Evolutionary conservation across 2,329 filamentous ascomycete species (phyloP), one percentile per base, ranked within the genome.

Genomic region (Alternaria conjuncta): DNA sequence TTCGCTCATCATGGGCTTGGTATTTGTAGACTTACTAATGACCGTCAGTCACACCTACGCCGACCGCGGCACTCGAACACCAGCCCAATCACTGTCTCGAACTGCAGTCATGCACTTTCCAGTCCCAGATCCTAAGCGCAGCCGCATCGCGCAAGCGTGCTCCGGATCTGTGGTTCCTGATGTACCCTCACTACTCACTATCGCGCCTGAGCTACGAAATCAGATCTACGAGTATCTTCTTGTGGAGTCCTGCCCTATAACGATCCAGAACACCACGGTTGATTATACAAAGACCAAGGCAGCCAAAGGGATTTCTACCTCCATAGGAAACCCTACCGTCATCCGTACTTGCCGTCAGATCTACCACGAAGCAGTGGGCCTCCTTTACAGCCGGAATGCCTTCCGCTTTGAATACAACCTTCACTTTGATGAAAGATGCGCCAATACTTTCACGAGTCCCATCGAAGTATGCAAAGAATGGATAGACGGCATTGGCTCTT

Each of bases 1-100:
- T 10, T 18, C 4, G 8, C 9, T 41, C 36, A 18, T 18, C 0
- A 10, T 1, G 36, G 36, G 2, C 11, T 9, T 41, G 0, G 9
- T 18, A 3, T 3, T 3, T 3, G 15, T n/a, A 3, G n/a, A 41
- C 8, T 41, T 41, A 18, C 36, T 41, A 41, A 41, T 6, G 4
- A 18, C n/a, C 1, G n/a, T 5, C 9, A 41, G 36, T 41, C n/a
- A 9, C 36, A 41, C 15, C 15, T 41, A 41, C 15, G 7, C 2
- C 30, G 6, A 32, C 5, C 5, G 3, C 28, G 12, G 6, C 28
- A 32, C 28, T 7, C 28, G 5, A 13, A 13, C 12, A 7, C 6
- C 28, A 7, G 12, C 28, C 6, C 32, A 8, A 36, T 5, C 32
- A 5, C 15, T 2, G 32, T 1, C 32, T 41, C 2, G 36, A n/a